Evolutionary conservation across 2,329 filamentous ascomycete species (phyloP).

Genomic region (Hypomyces perniciosus): DNA sequence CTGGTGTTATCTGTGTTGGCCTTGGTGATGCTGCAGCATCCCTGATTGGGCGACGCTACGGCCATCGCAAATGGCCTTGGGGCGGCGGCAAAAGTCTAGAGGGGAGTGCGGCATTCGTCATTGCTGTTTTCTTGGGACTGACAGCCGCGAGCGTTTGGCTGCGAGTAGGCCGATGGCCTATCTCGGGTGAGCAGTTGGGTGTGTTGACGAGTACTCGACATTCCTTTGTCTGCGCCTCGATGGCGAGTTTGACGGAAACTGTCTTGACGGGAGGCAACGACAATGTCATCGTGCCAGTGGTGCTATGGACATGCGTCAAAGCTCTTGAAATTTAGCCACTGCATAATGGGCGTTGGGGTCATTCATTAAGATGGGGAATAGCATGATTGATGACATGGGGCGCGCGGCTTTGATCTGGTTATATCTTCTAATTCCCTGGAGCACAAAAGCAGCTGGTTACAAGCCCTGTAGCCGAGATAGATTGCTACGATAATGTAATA

Average conservation of each 20-base stretch:
- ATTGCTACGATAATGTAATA: too few relatives aligned
- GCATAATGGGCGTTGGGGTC: conserved; percentile 11
- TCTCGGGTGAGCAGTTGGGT: conserved; percentile 36
- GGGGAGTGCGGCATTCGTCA: conserved; percentile 74
- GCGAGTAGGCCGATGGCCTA: conserved; percentile 66
- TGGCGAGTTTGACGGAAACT: conserved; percentile 88
- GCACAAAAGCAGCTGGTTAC: too few relatives aligned
- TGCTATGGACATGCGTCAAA: conserved; percentile 87
- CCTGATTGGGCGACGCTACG: conserved; percentile 80
- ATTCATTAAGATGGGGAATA: background rate
- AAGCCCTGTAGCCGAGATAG: too few relatives aligned
- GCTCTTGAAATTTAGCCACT: conserved; percentile 53
- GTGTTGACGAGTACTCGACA: conserved; percentile 49
- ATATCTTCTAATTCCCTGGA: too few relatives aligned
- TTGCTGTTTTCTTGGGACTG: conserved; percentile 71
- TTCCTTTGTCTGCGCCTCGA: conserved; percentile 63
- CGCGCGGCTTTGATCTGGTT: too few relatives aligned
- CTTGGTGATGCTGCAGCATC: conserved; percentile 92
- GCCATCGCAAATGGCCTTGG: conserved; percentile 90
- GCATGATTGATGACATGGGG: too few relatives aligned
- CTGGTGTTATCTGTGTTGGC: conserved; percentile 89
- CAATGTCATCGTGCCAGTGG: conserved; percentile 92
- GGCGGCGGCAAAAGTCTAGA: conserved; percentile 93
- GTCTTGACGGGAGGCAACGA: conserved; percentile 96
- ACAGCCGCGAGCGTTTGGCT: conserved; percentile 68